Evolutionary conservation across 208 protist species (phyloP).

Genomic region (Trypanosoma scelopori): DNA sequence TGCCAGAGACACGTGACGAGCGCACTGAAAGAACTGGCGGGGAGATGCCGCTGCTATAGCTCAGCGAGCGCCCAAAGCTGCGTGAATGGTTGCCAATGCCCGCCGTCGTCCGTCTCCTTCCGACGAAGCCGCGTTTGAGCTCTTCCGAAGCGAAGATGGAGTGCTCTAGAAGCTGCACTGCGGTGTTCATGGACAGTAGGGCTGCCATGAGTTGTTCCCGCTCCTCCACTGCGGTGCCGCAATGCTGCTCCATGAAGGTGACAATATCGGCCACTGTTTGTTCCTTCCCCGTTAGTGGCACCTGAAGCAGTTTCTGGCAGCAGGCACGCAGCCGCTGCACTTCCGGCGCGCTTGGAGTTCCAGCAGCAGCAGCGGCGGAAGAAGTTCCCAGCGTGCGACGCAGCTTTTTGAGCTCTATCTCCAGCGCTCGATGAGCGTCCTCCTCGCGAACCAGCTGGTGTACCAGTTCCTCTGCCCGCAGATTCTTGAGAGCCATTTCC

Average conservation of each 20-base stretch:
- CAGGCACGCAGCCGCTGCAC: constrained; percentile 14
- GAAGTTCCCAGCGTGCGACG: background rate
- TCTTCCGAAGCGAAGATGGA: constrained; percentile 8
- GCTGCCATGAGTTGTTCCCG: constrained; percentile 11
- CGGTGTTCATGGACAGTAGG: constrained; percentile 15
- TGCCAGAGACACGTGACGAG: background rate
- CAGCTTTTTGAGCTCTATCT: constrained; percentile 2
- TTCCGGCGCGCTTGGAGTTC: background rate
- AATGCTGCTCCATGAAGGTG: constrained; percentile 16
- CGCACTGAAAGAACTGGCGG: background rate
- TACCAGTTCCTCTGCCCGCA: constrained; percentile 23
- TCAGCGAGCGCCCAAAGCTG: constrained; percentile 13
- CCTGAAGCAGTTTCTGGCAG: constrained; percentile 3
- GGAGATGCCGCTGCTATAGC: constrained; percentile 3
- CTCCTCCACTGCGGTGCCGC: background rate
- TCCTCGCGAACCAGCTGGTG: constrained; percentile 20
- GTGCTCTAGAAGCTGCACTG: constrained; percentile 14
- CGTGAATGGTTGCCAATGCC: background rate
- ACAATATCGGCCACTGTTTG: constrained; percentile 18
- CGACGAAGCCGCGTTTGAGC: background rate
- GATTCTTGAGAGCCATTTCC: constrained; percentile 13
- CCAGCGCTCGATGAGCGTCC: constrained; percentile 13
- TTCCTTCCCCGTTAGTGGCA: constrained; percentile 16
- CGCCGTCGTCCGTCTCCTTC: background rate
- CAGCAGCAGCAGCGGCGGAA: background rate